Percentiles rank a stretch among this genome's conserved stretches.
phyloP scores from a whole-genome alignment of 2,329 filamentous ascomycete genomes.

The Colletotrichum navitas region DNA sequence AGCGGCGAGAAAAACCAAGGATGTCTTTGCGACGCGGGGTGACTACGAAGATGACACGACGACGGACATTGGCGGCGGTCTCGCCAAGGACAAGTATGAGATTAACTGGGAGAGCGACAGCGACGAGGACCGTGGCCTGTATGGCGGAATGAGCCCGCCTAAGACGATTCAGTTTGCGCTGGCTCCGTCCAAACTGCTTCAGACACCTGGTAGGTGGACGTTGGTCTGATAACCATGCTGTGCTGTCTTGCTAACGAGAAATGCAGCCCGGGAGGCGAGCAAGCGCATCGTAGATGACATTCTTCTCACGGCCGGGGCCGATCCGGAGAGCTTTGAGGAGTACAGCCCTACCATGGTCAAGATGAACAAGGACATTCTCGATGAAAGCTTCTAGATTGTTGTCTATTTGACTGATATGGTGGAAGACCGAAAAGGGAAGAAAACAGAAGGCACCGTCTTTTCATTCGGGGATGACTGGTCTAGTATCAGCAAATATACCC shows the following conservation, averaged over 20 bases:
- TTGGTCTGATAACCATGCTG: neutral
- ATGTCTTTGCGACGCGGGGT: constrained; percentile 57
- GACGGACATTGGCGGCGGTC: constrained; percentile 33
- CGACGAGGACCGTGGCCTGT: constrained; percentile 71
- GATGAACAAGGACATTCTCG: constrained; percentile 71
- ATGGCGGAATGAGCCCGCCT: constrained; percentile 85
- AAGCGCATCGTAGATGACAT: constrained; percentile 86
- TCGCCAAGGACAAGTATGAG: constrained; percentile 60
- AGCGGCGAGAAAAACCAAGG: constrained; percentile 62
- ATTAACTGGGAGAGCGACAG: constrained; percentile 83
- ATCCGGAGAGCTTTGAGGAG: constrained; percentile 67
- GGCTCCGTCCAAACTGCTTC: constrained; percentile 80
- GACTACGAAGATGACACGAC: constrained; percentile 46
- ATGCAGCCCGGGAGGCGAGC: constrained; percentile 80
- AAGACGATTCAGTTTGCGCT: constrained; percentile 93
- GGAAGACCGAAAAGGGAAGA: neutral
- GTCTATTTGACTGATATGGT: constrained; percentile 1
- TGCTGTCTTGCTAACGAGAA: constrained; percentile 33
- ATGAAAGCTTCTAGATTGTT: constrained; percentile 69
- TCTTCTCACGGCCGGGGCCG: constrained; percentile 79
- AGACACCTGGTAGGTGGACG: constrained; percentile 76
- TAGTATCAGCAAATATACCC: neutral
- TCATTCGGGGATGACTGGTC: neutral
- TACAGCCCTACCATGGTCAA: constrained; percentile 76
- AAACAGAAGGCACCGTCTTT: neutral